phyloP scores from a whole-genome alignment of 2,329 filamentous ascomycete genomes.

The Leptoxyphium fumago region DNA sequence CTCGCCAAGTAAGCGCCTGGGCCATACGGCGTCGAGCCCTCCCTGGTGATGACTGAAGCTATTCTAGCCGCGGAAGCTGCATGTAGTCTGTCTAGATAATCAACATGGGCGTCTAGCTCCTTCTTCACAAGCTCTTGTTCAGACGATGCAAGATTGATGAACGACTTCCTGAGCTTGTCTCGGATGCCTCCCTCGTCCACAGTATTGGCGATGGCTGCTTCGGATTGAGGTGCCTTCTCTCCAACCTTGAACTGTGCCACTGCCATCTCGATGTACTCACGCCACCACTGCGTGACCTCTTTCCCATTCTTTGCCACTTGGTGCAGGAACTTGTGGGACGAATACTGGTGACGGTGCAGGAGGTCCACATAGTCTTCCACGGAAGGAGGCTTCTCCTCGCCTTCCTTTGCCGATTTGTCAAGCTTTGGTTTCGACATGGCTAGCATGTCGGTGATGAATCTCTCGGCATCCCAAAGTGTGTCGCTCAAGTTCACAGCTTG shows the following conservation, averaged over 20 bases:
- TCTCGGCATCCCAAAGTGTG: conserved; percentile 51
- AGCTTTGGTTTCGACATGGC: conserved; percentile 30
- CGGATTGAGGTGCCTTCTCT: conserved; percentile 10
- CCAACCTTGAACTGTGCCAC: conserved; percentile 39
- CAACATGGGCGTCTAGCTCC: conserved; percentile 44
- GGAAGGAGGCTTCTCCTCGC: conserved; percentile 32
- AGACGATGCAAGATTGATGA: conserved; percentile 32
- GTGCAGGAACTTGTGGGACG: conserved; percentile 57
- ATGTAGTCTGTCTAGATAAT: conserved; percentile 44
- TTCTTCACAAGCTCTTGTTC: conserved; percentile 33
- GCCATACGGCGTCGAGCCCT: conserved; percentile 35
- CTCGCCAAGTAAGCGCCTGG: conserved; percentile 58
- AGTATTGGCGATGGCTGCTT: conserved; percentile 11
- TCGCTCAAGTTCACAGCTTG: conserved; percentile 55
- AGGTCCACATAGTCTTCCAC: conserved; percentile 60
- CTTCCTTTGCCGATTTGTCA: conserved; percentile 9
- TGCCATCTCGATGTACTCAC: conserved; percentile 44
- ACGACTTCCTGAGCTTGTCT: conserved; percentile 25
- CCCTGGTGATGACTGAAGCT: conserved; percentile 37
- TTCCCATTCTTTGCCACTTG: conserved; percentile 54
- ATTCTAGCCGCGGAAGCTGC: conserved; percentile 40
- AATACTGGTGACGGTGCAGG: conserved; percentile 46
- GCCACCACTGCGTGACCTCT: conserved; percentile 47
- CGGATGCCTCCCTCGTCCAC: conserved; percentile 30
- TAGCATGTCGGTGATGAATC: conserved; percentile 58